A percentile compares a stretch with the other conserved stretches of the same genome.
phyloP scores from a whole-genome alignment of 164 flowering plant genomes.

The Annona cherimola region DNA sequence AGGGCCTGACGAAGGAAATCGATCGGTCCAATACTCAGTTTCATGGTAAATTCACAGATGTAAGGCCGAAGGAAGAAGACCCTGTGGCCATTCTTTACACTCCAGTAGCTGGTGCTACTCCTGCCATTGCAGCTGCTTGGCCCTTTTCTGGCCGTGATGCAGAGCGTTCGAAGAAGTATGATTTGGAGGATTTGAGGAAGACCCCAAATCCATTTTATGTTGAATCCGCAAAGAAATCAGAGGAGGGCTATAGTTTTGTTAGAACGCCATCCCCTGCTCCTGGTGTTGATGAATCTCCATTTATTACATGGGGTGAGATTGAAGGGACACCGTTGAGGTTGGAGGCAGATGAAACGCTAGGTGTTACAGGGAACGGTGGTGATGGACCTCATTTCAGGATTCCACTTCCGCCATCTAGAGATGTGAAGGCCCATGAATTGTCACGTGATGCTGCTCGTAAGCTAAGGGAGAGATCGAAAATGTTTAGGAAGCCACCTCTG shows the following conservation, averaged over 20 bases:
- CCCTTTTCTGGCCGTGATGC: conserved; percentile 41
- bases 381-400: conserved; percentile 80
- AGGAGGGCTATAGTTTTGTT: conserved; percentile 79
- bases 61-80: conserved; percentile 64
- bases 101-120: conserved; percentile 71
- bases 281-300: conserved; percentile 86
- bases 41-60: conserved; percentile 62
- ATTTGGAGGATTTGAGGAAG: conserved; percentile 83
- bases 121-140: conserved; percentile 26
- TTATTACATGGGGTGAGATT: conserved; percentile 97
- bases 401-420: conserved; percentile 66
- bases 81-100: conserved; percentile 64
- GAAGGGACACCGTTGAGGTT: conserved; percentile 93
- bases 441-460: conserved; percentile 92
- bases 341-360: conserved; percentile 74
- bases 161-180: conserved; percentile 69
- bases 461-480: conserved; percentile 73
- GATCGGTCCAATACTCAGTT: conserved; percentile 54
- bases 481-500: conserved; percentile 87
- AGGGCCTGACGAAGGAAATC: conserved; percentile 73
- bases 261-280: conserved; percentile 92
- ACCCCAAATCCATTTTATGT: conserved; percentile 73
- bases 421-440: conserved; percentile 77
- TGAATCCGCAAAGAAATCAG: conserved; percentile 63
- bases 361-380: conserved; percentile 74